These are phyloP conservation scores for Calcarisporium arbuscula DNA, from an alignment of 2,329 filamentous ascomycete genomes.

Conservation along the genomic window DNA sequence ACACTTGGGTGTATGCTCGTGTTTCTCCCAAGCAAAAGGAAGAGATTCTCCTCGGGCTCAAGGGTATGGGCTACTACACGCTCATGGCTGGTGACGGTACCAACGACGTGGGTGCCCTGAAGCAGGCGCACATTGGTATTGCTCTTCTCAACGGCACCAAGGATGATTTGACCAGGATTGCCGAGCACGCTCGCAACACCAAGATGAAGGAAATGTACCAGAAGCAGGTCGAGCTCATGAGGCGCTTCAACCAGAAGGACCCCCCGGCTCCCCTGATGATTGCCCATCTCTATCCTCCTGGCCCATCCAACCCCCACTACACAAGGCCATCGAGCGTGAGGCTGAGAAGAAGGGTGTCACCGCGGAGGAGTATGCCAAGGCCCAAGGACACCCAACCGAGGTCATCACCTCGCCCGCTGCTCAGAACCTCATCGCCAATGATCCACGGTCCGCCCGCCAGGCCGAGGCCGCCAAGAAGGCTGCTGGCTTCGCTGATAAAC, in stretches of 20 bases:
- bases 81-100: slow-evolving; percentile 98
- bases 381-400: slow-evolving; percentile 48
- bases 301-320: slow-evolving; percentile 87
- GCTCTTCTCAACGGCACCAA: slow-evolving; percentile 91
- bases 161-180: slow-evolving; percentile 85
- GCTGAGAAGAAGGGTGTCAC: slow-evolving; percentile 69
- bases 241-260: slow-evolving; percentile 85
- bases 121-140: slow-evolving; percentile 96
- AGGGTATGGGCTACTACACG: slow-evolving; percentile 95
- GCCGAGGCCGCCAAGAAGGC: slow-evolving; percentile 62
- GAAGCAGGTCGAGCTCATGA: slow-evolving; percentile 89
- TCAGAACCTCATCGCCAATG: slow-evolving; percentile 45
- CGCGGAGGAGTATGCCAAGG: slow-evolving; percentile 49
- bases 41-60: slow-evolving; percentile 92
- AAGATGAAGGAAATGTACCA: slow-evolving; percentile 99
- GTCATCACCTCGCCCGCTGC: slow-evolving; percentile 63
- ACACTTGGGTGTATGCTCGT: slow-evolving; percentile 96
- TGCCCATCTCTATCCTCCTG: slow-evolving; percentile 89
- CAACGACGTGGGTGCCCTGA: slow-evolving; percentile 94
- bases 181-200: slow-evolving; percentile 86
- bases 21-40: slow-evolving; percentile 99
- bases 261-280: slow-evolving; percentile 92
- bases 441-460: slow-evolving; percentile 27
- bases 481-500: slow-evolving; percentile 74
- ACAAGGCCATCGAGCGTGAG: slow-evolving; percentile 85